phyloP scores from a whole-genome alignment of 164 flowering plant genomes.

The Nymphaea thermarum region DNA sequence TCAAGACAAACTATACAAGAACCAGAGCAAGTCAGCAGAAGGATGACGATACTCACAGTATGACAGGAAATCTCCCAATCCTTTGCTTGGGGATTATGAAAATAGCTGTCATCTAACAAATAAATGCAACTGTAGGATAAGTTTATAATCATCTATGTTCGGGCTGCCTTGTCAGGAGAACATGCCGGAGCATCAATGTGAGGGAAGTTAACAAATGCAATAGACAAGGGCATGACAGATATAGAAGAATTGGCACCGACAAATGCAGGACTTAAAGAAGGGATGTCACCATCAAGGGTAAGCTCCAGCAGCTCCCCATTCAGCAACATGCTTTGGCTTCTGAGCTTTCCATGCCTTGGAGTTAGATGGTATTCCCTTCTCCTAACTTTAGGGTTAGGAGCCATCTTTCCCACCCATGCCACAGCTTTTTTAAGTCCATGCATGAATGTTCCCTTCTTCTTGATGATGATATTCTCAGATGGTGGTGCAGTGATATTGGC shows the following conservation, averaged over 20 bases:
- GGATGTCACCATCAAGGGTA: conserved; percentile 6
- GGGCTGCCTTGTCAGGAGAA: not conserved
- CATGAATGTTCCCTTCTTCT: not conserved
- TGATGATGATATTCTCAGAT: not conserved
- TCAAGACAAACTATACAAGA: too few species aligned
- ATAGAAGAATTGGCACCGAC: conserved; percentile 4
- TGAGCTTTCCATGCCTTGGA: conserved; percentile 34
- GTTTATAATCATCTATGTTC: too few species aligned
- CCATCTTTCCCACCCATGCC: conserved; percentile 1
- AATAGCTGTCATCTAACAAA: too few species aligned
- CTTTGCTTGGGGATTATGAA: too few species aligned
- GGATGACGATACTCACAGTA: too few species aligned
- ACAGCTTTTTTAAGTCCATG: not conserved
- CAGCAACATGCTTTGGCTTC: conserved; percentile 30
- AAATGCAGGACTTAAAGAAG: conserved; percentile 4
- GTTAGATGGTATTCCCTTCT: conserved; percentile 53
- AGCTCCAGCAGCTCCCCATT: conserved; percentile 24
- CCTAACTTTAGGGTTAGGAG: not conserved
- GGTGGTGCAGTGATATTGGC: conserved; percentile 11
- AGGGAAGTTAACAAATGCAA: conserved; percentile 7
- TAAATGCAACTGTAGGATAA: too few species aligned
- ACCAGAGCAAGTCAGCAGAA: too few species aligned
- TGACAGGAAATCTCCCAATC: too few species aligned
- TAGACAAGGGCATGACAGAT: conserved; percentile 1
- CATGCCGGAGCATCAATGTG: conserved; percentile 10